Base-by-base conservation (phyloP, 2,329 filamentous ascomycete species). In the Alternaria sp. region DNA sequence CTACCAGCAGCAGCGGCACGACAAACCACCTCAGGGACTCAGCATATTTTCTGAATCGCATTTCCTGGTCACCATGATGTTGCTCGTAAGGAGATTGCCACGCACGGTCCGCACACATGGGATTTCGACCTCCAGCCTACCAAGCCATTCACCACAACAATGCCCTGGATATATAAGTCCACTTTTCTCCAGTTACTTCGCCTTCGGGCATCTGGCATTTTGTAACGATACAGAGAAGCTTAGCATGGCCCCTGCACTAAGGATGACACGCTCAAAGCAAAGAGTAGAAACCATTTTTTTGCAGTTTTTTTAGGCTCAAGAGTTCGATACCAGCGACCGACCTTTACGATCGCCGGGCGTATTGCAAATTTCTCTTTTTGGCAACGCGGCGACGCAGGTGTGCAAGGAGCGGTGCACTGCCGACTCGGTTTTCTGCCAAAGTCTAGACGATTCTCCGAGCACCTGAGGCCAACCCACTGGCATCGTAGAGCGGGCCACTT, bases 211-310 rank as follows among this genome's bases (percentile, higher is more conserved):
- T 49, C 23, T 49, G 15, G 45, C 45, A 49, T 30, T 32, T 32
- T 51, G 49, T 21, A 47, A 47, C 36, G 36, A 40, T 40, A 40
- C 36, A 23, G 74, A 76, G 74, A 77, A 76, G 72, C 74, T 76
- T 75, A 77, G 73, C 73, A 85, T 85, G 81, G 82, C 82, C 81
- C 87, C 86, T 89, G 86, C 87, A 88, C 91, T 93, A 95, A 95
- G 92, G 92, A 94, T 94, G 92, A 93, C 91, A 93, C 11, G 49
- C 46, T 52, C 28, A 17, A 52, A 52, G n/a, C 49, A 52, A 30
- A 52, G 49, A 52, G 49, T 5, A 30, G 25, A 17, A 17, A 30
- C 47, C 47, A 21, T 51, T 30, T 51, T 51, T 32, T 17, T 26
- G 21, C 12, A n/a, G n/a, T 21, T 51, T 51, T 30, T 51, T 13